These are phyloP conservation scores for Penicillium ochrochloron DNA, from an alignment of 495 filamentous ascomycete species.

Conservation along the genomic window DNA sequence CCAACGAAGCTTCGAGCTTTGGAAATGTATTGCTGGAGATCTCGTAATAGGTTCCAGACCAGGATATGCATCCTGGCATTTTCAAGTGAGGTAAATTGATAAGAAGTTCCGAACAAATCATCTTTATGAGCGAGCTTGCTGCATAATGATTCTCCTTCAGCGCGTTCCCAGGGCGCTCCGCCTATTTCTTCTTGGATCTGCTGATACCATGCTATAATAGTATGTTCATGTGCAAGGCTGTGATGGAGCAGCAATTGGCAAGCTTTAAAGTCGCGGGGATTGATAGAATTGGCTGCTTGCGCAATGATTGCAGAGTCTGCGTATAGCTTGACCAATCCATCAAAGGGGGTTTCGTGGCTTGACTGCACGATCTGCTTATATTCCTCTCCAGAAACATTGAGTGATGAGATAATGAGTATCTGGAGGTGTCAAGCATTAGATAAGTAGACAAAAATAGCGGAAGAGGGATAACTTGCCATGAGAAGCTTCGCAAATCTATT, in stretches of 20 bases:
- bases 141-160: neutral
- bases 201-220: neutral
- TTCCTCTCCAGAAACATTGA: neutral
- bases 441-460: neutral
- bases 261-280: neutral
- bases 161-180: neutral
- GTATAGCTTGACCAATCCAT: neutral
- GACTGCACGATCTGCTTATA: neutral
- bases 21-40: neutral
- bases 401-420: neutral
- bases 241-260: neutral
- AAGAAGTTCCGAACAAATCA: neutral
- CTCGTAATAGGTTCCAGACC: neutral
- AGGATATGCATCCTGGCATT: conserved; percentile 1
- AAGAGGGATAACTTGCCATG: neutral
- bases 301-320: neutral
- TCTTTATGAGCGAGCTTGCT: neutral
- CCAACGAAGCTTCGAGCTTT: neutral
- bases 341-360: neutral
- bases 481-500: neutral
- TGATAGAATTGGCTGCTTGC: neutral
- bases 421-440: neutral
- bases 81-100: neutral
- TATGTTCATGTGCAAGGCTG: neutral
- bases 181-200: neutral